phyloP scores from a whole-genome alignment of 163 green algal genomes.

The Scenedesmus sp. region DNA sequence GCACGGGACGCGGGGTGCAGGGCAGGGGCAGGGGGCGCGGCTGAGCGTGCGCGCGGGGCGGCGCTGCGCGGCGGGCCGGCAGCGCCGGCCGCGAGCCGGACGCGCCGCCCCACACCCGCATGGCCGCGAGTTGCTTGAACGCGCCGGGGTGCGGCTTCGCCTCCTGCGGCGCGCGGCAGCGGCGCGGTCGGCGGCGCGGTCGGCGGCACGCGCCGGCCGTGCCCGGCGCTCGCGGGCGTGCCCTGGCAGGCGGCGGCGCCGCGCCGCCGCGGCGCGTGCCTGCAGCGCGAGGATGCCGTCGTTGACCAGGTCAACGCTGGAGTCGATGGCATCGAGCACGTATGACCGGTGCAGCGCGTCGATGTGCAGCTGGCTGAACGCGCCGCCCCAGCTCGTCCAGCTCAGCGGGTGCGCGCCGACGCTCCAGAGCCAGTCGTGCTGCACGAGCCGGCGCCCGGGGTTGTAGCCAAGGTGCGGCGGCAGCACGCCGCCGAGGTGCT shows the following conservation, averaged over 20 bases:
- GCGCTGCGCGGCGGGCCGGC: too few relatives aligned
- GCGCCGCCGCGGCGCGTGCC: too few relatives aligned
- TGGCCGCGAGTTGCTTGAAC: conserved; percentile 26
- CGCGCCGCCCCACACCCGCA: not conserved
- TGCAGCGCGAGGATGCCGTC: conserved; percentile 47
- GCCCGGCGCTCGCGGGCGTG: too few relatives aligned
- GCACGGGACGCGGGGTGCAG: too few relatives aligned
- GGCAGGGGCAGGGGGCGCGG: not conserved
- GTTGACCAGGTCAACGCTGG: conserved; percentile 58
- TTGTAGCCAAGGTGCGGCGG: conserved; percentile 58
- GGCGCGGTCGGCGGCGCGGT: too few relatives aligned
- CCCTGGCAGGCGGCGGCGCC: too few relatives aligned
- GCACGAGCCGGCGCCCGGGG: conserved; percentile 47
- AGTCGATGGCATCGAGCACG: conserved; percentile 63
- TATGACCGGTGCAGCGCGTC: conserved; percentile 52
- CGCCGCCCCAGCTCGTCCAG: conserved; percentile 48
- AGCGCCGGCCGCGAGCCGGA: not conserved
- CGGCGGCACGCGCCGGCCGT: too few relatives aligned
- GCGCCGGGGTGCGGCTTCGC: conserved; percentile 11
- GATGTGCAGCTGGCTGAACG: conserved; percentile 41
- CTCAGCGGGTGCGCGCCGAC: conserved; percentile 63
- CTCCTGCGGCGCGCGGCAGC: too few relatives aligned
- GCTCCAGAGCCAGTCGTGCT: conserved; percentile 71
- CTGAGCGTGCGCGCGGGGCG: too few relatives aligned
- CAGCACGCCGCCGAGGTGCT: conserved; percentile 53